Base-by-base conservation (phyloP, 495 filamentous ascomycete genomes). In the Penicillium salamii region DNA sequence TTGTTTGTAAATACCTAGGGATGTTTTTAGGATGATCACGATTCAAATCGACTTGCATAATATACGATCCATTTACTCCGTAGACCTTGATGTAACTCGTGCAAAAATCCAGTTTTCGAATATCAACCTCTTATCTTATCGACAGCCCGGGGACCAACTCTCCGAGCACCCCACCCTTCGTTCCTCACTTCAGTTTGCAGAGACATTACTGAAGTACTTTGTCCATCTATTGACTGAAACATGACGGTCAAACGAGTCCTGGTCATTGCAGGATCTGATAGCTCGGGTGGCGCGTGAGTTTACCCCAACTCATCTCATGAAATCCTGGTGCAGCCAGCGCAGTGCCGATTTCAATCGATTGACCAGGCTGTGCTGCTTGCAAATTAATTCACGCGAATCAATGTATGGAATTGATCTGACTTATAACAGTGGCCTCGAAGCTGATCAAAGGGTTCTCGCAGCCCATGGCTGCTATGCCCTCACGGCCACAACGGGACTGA, bases 401-500 rank as follows among this genome's bases (percentile, higher is more conserved):
- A 26, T 26, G 8, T 26, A 8, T 4, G 4, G 4, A 26, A 26
- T 26, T 26, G 23, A 26, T 26, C 42, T 51, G 53, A 51, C 36
- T 23, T 42, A 21, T 49, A 46, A 36, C 54, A 96, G 90, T 33
- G 93, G 93, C n/a, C 82, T 98, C 33, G 93, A 98, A 64, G 93
- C 93, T 24, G 93, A 98, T 69, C 91, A 97, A 67, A 92, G 93
- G 62, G 91, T 95, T 42, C 85, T 97, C 29, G 87, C 91, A 20
- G 88, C 88, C 14, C 89, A 97, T 79, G 85, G 84, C 37, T 90
- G 87, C 72, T 97, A 97, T 74, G 91, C 90, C 48, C 93, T 96
- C 80, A 96, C 92, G 34, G 87, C 90, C n/a, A 96, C 91, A 28
- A 96, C 93, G 3, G 92, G 91, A 15, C 70, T 98, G 56, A 98